Evolutionary conservation across 106 monocot species (phyloP), one percentile per base, ranked within the genome.

Genomic region (Apostasia ramifera): DNA sequence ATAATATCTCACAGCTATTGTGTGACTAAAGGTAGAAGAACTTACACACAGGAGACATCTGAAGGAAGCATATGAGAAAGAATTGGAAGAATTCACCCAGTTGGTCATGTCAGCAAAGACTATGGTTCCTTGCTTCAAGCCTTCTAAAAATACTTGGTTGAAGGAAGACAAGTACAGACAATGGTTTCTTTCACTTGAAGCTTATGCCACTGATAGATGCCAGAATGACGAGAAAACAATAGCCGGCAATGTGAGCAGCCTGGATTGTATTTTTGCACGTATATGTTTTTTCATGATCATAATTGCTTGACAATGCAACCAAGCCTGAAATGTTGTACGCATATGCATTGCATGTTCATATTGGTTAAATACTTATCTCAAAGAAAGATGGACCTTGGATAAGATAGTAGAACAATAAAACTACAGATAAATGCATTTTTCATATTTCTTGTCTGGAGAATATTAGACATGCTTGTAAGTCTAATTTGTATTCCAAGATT

Each of bases 161-260:
- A 58, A 66, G 2, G 83, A 85, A 46, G 87, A 85, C 7, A 98
- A 82, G 63, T 66, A 66, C 48, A 71, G 66, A 58, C 57, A 15
- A 66, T 85, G 71, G 73, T 85, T 98, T 59, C 68, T 77, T 50
- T 79, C 85, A 50, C 83, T 98, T 70, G 90, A 90, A 59, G 93
- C 89, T 69, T 98, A 90, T 85, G 84, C 90, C 53, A 60, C 88
- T 64, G 93, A 93, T 66, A 67, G 68, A 55, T 93, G 83, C 73
- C 82, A 59, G 55, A 87, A 66, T 77, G 90, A 90, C 70, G 98
- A 90, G 58, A 89, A 81, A 61, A 85, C 76, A 69, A 85, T 67
- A 49, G 90, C 90, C 48, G 87, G 87, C 75, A 79, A 59, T 74
- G 98, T 98, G 90, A 80, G 48, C 65, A 51, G 39, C 58, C 10